Percentiles rank a stretch among this genome's conserved stretches.
phyloP scores from a whole-genome alignment of 2,329 filamentous ascomycete genomes.

The Parascedosporium putredinis region DNA sequence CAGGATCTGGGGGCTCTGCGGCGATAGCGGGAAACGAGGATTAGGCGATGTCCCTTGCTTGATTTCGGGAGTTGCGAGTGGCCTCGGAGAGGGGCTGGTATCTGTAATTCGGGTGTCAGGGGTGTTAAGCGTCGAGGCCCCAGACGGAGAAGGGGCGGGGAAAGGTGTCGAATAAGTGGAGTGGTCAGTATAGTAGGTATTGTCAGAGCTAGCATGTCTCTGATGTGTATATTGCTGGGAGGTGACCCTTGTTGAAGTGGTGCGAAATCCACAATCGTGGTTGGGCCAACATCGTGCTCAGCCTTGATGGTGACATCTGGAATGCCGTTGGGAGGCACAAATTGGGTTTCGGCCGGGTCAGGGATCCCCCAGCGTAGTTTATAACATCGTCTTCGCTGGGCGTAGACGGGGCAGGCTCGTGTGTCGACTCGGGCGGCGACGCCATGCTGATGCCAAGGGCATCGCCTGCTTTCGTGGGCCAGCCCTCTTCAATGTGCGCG shows the following conservation, averaged over 20 bases:
- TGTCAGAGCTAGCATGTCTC: conserved; percentile 11
- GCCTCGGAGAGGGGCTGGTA: conserved; percentile 30
- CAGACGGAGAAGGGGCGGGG: conserved; percentile 27
- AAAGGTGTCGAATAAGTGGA: conserved; percentile 33
- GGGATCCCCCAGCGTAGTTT: conserved; percentile 7
- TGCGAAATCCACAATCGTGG: conserved; percentile 7
- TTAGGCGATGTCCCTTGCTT: conserved; percentile 26
- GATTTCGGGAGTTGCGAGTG: conserved; percentile 24
- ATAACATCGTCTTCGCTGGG: conserved; percentile 6
- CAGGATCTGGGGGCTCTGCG: conserved; percentile 13
- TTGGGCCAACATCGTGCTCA: conserved; percentile 3
- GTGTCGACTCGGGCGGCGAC: neutral
- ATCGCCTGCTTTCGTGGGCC: neutral
- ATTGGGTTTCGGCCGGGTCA: conserved; percentile 7
- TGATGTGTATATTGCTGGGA: conserved; percentile 9
- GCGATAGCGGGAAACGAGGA: conserved; percentile 9
- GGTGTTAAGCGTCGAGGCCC: conserved; percentile 31
- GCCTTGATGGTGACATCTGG: conserved; percentile 6
- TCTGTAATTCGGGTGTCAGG: conserved; percentile 34
- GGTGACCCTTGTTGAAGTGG: conserved; percentile 12
- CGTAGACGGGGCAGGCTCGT: neutral
- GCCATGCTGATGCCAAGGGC: neutral
- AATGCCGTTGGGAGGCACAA: neutral
- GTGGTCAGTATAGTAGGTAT: conserved; percentile 17
- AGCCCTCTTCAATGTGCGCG: too few relatives aligned